Conservation (phyloP, 2,329 filamentous ascomycete species). For the Periconia digitata region DNA sequence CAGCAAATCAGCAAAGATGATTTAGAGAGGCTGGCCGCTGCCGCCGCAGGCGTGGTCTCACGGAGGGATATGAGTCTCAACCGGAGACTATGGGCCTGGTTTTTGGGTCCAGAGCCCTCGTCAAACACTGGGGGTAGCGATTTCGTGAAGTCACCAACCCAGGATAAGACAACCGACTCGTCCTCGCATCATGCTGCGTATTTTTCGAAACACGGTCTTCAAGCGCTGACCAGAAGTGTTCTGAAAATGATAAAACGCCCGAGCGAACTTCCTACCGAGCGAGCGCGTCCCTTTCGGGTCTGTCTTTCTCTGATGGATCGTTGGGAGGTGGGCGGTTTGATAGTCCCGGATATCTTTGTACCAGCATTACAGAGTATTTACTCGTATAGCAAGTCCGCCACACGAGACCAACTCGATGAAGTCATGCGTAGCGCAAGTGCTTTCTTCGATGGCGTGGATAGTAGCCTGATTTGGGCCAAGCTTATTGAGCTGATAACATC, state of each 20-base stretch:
- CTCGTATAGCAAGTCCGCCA: conserved; percentile 67
- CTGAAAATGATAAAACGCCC: conserved; percentile 71
- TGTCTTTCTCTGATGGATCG: conserved; percentile 96
- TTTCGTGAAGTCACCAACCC: conserved; percentile 39
- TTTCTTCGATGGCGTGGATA: conserved; percentile 97
- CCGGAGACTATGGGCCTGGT: conserved; percentile 91
- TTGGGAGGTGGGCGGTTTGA: conserved; percentile 91
- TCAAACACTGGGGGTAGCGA: conserved; percentile 41
- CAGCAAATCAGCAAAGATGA: conserved; percentile 71
- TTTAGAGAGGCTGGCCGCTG: conserved; percentile 76
- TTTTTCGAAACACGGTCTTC: conserved; percentile 78
- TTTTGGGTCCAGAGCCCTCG: conserved; percentile 74
- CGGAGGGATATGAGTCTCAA: conserved; percentile 97
- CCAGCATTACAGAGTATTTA: conserved; percentile 81
- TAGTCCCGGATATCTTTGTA: conserved; percentile 86
- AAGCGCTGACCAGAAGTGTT: conserved; percentile 72
- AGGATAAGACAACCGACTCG: conserved; percentile 46
- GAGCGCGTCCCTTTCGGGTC: conserved; percentile 84
- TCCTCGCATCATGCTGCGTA: conserved; percentile 61
- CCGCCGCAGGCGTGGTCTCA: conserved; percentile 83
- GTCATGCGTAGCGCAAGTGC: conserved; percentile 90
- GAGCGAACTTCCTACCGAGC: conserved; percentile 61
- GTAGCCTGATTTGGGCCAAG: conserved; percentile 87
- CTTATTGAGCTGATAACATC: conserved; percentile 66
- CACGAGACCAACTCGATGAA: conserved; percentile 76